A percentile compares a stretch with the other conserved stretches of the same genome.
phyloP scores from a whole-genome alignment of 2,329 filamentous ascomycete species.

The Beauveria asiatica region DNA sequence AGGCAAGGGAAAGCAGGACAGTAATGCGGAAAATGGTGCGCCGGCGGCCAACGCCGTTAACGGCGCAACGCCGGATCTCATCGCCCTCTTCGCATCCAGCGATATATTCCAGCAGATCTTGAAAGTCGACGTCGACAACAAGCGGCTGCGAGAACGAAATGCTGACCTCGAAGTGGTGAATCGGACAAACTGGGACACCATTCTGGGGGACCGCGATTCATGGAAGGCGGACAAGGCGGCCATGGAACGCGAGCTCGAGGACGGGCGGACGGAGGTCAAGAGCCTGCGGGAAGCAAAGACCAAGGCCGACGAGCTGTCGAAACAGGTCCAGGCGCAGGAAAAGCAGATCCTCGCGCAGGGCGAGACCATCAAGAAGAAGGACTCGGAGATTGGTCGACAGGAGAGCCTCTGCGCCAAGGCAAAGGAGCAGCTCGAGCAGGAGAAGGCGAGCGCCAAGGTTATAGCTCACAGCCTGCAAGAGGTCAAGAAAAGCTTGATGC shows the following conservation, averaged over 20 bases:
- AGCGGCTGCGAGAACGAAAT: background rate
- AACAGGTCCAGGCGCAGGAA: background rate
- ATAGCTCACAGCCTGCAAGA: background rate
- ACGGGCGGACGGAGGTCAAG: background rate
- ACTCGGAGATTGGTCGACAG: background rate
- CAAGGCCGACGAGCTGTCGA: background rate
- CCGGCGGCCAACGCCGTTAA: background rate
- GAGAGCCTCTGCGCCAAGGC: background rate
- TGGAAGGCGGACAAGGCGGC: background rate
- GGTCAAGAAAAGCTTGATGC: background rate
- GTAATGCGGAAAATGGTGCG: background rate
- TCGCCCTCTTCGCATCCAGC: background rate
- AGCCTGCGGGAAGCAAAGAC: background rate
- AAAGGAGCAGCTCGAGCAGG: background rate
- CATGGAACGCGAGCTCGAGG: background rate
- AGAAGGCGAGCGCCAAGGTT: background rate
- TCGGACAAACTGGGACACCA: background rate
- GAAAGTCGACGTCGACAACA: background rate
- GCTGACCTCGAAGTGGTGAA: background rate
- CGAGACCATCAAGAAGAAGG: background rate
- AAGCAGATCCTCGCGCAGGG: background rate
- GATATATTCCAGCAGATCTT: background rate
- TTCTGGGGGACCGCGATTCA: background rate
- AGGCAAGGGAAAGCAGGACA: background rate
- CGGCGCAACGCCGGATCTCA: background rate